Percentiles rank a stretch among this genome's conserved stretches.
Conservation (phyloP, 305 asterid genomes). For the Fraxinus nigra region DNA sequence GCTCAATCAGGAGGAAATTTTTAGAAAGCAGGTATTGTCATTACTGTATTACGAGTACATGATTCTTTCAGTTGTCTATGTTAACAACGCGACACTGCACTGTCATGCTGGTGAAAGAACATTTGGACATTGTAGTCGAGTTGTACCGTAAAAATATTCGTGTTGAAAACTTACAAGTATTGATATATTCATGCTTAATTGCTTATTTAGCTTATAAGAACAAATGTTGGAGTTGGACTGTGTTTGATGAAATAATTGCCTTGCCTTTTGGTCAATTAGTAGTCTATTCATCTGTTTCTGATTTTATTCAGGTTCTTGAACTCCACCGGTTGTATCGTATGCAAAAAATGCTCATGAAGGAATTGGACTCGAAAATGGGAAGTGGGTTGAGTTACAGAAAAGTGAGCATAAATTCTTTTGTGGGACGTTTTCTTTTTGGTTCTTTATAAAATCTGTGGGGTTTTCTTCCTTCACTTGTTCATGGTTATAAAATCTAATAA, state of each 20-base stretch:
- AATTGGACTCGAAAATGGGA: constrained; percentile 23
- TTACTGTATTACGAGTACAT: background rate
- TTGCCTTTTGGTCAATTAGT: background rate
- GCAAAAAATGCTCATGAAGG: constrained; percentile 37
- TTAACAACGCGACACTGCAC: background rate
- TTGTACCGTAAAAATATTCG: background rate
- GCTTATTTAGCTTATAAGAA: background rate
- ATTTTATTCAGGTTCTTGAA: constrained; percentile 34
- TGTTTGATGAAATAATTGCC: background rate
- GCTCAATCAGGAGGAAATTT: constrained; percentile 42
- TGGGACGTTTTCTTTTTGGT: constrained; percentile 2
- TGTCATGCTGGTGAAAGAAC: background rate
- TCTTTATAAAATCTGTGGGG: background rate
- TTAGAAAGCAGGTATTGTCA: constrained; percentile 47
- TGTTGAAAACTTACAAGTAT: background rate
- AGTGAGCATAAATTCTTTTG: constrained; percentile 14
- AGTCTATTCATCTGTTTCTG: constrained; percentile 7
- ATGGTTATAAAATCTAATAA: background rate
- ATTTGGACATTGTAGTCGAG: background rate
- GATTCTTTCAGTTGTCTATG: background rate
- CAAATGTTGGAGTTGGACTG: background rate
- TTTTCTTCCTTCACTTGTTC: background rate
- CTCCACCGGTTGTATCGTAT: constrained; percentile 42
- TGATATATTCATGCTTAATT: background rate
- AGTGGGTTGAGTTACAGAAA: background rate